These are phyloP conservation scores for Linum usitatissimum DNA, from an alignment of 345 rosid species.

Conservation along the genomic window DNA sequence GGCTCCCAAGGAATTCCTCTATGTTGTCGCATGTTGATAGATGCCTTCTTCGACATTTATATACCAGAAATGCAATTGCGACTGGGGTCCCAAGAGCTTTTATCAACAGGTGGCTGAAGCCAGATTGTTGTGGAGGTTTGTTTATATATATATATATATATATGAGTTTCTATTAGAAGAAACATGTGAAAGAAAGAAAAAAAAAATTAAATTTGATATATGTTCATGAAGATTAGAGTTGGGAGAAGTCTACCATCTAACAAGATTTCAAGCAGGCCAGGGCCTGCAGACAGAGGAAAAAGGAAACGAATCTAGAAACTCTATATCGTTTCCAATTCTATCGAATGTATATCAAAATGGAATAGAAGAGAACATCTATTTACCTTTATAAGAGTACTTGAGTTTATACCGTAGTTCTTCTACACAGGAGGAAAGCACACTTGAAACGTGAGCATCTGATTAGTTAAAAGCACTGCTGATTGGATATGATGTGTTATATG, in stretches of 20 bases:
- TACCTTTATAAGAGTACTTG: too few relatives aligned
- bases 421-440: too few relatives aligned
- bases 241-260: not conserved
- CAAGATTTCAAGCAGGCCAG: not conserved
- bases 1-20: not conserved
- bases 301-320: not conserved
- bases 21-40: not conserved
- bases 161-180: not conserved
- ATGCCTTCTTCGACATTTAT: constrained; percentile 3
- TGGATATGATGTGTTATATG: too few relatives aligned
- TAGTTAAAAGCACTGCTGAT: too few relatives aligned
- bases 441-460: too few relatives aligned
- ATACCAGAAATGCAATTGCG: not conserved
- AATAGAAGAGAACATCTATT: too few relatives aligned
- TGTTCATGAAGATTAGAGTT: not conserved
- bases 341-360: too few relatives aligned
- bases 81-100: not conserved
- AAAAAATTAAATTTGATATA: too few relatives aligned
- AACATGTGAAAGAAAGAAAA: not conserved
- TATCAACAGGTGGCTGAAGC: not conserved
- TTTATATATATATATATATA: too few relatives aligned
- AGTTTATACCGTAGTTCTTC: too few relatives aligned
- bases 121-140: not conserved
- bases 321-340: too few relatives aligned
- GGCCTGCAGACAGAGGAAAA: not conserved